Percentiles rank a stretch among this genome's conserved stretches.
phyloP scores from a whole-genome alignment of 768 basidiomycete genomes.

The Lentinus brumalis region DNA sequence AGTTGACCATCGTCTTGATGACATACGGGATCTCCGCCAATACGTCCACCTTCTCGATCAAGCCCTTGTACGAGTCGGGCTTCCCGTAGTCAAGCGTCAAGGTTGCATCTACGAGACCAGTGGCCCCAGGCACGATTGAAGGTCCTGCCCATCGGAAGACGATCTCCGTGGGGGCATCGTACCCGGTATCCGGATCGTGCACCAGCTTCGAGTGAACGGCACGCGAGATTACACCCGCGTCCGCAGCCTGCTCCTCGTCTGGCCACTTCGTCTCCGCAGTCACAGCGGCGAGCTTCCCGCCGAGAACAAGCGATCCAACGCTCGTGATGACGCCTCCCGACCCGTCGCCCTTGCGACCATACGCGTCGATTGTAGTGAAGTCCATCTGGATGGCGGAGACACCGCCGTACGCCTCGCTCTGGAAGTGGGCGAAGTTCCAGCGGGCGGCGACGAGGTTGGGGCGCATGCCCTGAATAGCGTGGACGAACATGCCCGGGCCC shows the following conservation, averaged over 20 bases:
- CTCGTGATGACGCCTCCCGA: conserved; percentile 86
- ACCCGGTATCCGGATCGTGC: conserved; percentile 80
- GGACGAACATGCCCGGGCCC: conserved; percentile 84
- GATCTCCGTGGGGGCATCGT: conserved; percentile 69
- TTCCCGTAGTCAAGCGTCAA: conserved; percentile 60
- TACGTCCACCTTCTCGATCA: conserved; percentile 93
- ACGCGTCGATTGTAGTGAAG: conserved; percentile 78
- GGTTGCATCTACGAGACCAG: conserved; percentile 58
- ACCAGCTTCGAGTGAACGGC: conserved; percentile 62
- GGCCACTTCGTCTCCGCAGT: conserved; percentile 83
- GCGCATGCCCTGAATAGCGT: conserved; percentile 98
- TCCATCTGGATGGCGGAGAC: conserved; percentile 95
- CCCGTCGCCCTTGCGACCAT: conserved; percentile 78
- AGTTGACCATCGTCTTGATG: conserved; percentile 89
- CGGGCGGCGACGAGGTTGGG: conserved; percentile 89
- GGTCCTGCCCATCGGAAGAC: conserved; percentile 79
- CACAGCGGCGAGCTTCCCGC: conserved; percentile 71
- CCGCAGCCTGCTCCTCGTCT: conserved; percentile 50
- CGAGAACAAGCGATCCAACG: conserved; percentile 82
- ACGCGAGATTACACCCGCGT: conserved; percentile 59
- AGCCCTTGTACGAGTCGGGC: conserved; percentile 60
- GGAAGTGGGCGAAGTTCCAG: conserved; percentile 97
- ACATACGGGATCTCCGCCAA: conserved; percentile 94
- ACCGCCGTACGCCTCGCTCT: conserved; percentile 68
- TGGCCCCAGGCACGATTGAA: conserved; percentile 53